phyloP scores from a whole-genome alignment of 352 stramenopile species.

The Pythium phragmiticola region DNA sequence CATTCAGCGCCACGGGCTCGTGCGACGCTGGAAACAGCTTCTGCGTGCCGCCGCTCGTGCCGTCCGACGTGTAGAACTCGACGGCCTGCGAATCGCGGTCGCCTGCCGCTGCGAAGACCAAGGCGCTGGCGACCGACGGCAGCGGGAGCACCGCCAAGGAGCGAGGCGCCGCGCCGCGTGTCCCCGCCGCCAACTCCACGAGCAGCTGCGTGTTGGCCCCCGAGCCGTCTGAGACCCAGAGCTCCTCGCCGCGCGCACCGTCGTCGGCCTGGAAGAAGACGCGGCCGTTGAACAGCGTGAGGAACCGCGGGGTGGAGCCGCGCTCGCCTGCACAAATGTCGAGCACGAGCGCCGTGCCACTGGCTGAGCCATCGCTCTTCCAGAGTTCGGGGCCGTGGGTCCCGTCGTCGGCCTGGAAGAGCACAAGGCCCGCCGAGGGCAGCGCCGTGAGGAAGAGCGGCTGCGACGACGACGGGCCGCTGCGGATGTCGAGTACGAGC shows the following conservation, averaged over 20 bases:
- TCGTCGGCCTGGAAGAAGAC: constrained; percentile 87
- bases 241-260: constrained; percentile 62
- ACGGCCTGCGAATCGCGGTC: constrained; percentile 30
- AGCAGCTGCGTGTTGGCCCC: constrained; percentile 48
- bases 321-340: constrained; percentile 51
- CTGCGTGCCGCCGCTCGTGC: constrained; percentile 43
- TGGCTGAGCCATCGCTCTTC: constrained; percentile 51
- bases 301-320: constrained; percentile 48
- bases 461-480: constrained; percentile 40
- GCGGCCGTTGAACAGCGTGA: constrained; percentile 42
- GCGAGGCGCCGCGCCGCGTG: constrained; percentile 39
- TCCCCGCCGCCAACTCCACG: constrained; percentile 54
- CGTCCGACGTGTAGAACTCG: constrained; percentile 83
- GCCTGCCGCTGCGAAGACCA: constrained; percentile 40
- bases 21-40: constrained; percentile 45
- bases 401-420: constrained; percentile 88
- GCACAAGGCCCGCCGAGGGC: constrained; percentile 26
- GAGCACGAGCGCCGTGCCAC: constrained; percentile 52
- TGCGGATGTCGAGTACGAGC: constrained; percentile 64
- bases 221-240: constrained; percentile 78
- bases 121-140: background rate
- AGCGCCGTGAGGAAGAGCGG: constrained; percentile 51
- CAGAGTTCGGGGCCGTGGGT: constrained; percentile 81
- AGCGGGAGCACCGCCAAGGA: constrained; percentile 41
- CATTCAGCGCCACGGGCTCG: constrained; percentile 35